phyloP scores from a whole-genome alignment of 2,329 filamentous ascomycete genomes.

The Penicillium sp. region DNA sequence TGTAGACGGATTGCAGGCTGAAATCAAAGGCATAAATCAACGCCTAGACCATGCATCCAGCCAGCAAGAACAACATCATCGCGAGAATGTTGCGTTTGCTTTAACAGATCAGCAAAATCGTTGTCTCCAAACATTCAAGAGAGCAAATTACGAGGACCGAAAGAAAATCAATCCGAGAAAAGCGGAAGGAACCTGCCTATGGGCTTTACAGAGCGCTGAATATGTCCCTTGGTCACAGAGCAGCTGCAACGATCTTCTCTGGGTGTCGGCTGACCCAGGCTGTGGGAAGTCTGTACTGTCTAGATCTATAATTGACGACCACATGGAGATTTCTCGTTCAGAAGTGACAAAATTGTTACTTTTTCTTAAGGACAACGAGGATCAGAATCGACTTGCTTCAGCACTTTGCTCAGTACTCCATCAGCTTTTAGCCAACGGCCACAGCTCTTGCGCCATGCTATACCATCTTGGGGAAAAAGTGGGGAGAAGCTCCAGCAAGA shows the following conservation, averaged over 20 bases:
- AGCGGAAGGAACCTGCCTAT: slow-evolving; percentile 34
- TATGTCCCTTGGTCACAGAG: slow-evolving; percentile 29
- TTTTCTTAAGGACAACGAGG: slow-evolving; percentile 43
- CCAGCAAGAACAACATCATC: slow-evolving; percentile 7
- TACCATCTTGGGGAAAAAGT: slow-evolving; percentile 18
- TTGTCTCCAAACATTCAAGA: slow-evolving; percentile 30
- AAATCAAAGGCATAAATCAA: not conserved
- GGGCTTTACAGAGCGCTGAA: slow-evolving; percentile 29
- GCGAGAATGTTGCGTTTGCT: not conserved
- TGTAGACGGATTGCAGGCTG: not conserved
- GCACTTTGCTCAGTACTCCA: slow-evolving; percentile 41
- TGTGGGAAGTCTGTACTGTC: slow-evolving; percentile 45
- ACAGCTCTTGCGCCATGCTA: slow-evolving; percentile 25
- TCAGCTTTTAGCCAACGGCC: slow-evolving; percentile 35
- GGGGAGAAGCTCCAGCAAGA: slow-evolving; percentile 17
- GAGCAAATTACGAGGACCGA: slow-evolving; percentile 24
- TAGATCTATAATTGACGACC: slow-evolving; percentile 34
- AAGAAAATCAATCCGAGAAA: slow-evolving; percentile 35
- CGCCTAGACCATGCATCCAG: slow-evolving; percentile 4
- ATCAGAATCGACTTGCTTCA: slow-evolving; percentile 29
- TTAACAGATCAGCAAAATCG: slow-evolving; percentile 10
- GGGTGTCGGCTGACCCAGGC: slow-evolving; percentile 43
- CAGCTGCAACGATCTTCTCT: slow-evolving; percentile 30
- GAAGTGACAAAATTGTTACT: slow-evolving; percentile 34
- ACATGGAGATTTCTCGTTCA: slow-evolving; percentile 16